A percentile compares a stretch with the other conserved stretches of the same genome.
phyloP scores from a whole-genome alignment of 2,329 filamentous ascomycete genomes.

The Cryphonectria parasitica region DNA sequence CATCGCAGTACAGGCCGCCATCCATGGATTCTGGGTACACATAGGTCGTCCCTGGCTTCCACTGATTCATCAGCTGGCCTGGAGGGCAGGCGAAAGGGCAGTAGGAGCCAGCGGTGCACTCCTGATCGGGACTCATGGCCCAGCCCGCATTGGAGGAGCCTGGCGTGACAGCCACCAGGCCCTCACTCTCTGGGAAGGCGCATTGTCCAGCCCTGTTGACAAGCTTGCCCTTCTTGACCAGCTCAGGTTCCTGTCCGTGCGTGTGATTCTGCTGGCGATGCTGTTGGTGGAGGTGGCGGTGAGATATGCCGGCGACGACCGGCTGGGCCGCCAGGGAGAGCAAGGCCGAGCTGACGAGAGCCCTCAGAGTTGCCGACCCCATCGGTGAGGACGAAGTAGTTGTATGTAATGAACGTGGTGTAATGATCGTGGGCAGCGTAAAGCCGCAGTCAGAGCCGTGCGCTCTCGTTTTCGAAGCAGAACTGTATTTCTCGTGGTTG shows the following conservation, averaged over 20 bases:
- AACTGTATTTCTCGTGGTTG: neutral
- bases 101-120: constrained; percentile 68
- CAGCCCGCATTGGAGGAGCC: constrained; percentile 70
- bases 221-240: constrained; percentile 32
- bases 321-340: constrained; percentile 50
- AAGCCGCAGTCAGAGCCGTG: constrained; percentile 22
- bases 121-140: constrained; percentile 77
- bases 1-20: constrained; percentile 74
- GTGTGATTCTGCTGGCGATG: constrained; percentile 39
- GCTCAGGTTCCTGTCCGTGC: constrained; percentile 39
- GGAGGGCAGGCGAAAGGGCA: constrained; percentile 79
- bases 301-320: constrained; percentile 43
- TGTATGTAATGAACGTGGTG: constrained; percentile 23
- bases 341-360: constrained; percentile 54
- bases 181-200: constrained; percentile 67
- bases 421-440: constrained; percentile 29
- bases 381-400: constrained; percentile 43
- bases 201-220: constrained; percentile 63
- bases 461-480: constrained; percentile 4
- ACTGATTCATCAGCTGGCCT: constrained; percentile 78
- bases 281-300: constrained; percentile 42
- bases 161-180: constrained; percentile 71
- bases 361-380: constrained; percentile 56
- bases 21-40: constrained; percentile 74
- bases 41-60: constrained; percentile 73